Evolutionary conservation across 139 green algal genomes (phyloP).

Genomic region (Zygnema circumcarinatum): DNA sequence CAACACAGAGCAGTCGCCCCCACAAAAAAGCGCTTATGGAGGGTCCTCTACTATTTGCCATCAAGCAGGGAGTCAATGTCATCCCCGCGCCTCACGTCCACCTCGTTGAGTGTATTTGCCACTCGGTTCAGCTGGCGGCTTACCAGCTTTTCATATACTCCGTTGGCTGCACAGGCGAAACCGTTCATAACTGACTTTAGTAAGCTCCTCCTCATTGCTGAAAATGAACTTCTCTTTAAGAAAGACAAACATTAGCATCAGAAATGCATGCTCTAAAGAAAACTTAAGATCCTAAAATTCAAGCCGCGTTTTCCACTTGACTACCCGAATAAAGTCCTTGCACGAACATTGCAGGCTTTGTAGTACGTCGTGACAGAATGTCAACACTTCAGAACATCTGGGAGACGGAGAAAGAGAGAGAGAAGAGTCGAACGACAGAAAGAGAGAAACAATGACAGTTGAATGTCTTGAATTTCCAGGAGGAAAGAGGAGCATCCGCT

Average conservation of each 20-base stretch:
- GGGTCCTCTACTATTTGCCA: too few relatives aligned
- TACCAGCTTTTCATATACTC: slow-evolving; percentile 54
- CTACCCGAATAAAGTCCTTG: too few relatives aligned
- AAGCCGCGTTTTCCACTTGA: slow-evolving; percentile 13
- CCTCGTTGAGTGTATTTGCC: slow-evolving; percentile 31
- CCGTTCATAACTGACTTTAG: slow-evolving; percentile 9
- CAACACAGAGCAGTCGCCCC: too few relatives aligned
- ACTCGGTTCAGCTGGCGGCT: slow-evolving; percentile 33
- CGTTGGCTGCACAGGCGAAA: slow-evolving; percentile 36
- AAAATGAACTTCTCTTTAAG: slow-evolving; percentile 19
- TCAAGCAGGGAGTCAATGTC: slow-evolving; percentile 4
- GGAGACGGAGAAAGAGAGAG: not conserved
- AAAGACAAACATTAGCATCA: slow-evolving; percentile 19
- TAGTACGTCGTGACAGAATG: too few relatives aligned
- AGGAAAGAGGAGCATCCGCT: slow-evolving; percentile 1
- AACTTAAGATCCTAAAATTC: slow-evolving; percentile 39
- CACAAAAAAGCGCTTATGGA: too few relatives aligned
- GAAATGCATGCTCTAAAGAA: not conserved
- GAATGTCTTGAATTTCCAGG: slow-evolving; percentile 17
- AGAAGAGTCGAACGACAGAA: slow-evolving; percentile 7
- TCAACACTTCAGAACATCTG: slow-evolving; percentile 28
- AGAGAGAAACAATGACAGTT: not conserved
- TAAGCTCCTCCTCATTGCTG: not conserved
- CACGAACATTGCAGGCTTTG: too few relatives aligned
- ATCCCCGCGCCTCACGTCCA: not conserved